These are phyloP conservation scores for Pseudoneurospora amorphoporcata DNA, from an alignment of 495 filamentous ascomycete genomes.

Conservation along the genomic window DNA sequence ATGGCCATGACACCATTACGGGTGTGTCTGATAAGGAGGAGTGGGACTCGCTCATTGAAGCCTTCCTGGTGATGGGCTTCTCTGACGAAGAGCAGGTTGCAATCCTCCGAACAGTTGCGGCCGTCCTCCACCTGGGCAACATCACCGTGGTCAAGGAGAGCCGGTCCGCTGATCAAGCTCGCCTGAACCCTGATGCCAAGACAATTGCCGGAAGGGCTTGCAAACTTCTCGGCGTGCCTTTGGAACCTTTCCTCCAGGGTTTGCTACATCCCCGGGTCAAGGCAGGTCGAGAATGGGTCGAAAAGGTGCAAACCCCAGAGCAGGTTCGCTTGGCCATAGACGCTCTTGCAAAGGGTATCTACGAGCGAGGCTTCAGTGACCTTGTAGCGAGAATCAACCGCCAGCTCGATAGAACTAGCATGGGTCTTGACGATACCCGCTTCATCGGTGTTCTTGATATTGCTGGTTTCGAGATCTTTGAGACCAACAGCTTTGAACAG, in stretches of 20 bases:
- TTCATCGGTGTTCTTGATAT: slow-evolving; percentile 99
- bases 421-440: slow-evolving; percentile 72
- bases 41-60: slow-evolving; percentile 82
- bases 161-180: slow-evolving; percentile 79
- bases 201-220: slow-evolving; percentile 67
- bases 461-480: slow-evolving; percentile 98
- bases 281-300: slow-evolving; percentile 94
- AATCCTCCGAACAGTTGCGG: slow-evolving; percentile 80
- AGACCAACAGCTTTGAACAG: slow-evolving; percentile 97
- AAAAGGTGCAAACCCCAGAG: slow-evolving; percentile 94
- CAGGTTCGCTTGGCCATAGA: slow-evolving; percentile 86
- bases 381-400: slow-evolving; percentile 86
- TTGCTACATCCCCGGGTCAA: slow-evolving; percentile 88
- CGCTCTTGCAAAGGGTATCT: slow-evolving; percentile 92
- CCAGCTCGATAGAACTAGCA: slow-evolving; percentile 71
- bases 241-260: slow-evolving; percentile 77
- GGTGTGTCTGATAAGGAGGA: slow-evolving; percentile 89
- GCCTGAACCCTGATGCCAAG: slow-evolving; percentile 61
- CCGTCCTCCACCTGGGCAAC: slow-evolving; percentile 89
- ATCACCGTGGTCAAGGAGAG: slow-evolving; percentile 83
- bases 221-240: slow-evolving; percentile 69
- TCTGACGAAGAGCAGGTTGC: slow-evolving; percentile 72
- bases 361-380: slow-evolving; percentile 90
- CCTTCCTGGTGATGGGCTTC: slow-evolving; percentile 92
- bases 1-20: slow-evolving; percentile 80